These are phyloP conservation scores for Onygenales sp. DNA, from an alignment of 2,329 filamentous ascomycete species.

Conservation along the genomic window DNA sequence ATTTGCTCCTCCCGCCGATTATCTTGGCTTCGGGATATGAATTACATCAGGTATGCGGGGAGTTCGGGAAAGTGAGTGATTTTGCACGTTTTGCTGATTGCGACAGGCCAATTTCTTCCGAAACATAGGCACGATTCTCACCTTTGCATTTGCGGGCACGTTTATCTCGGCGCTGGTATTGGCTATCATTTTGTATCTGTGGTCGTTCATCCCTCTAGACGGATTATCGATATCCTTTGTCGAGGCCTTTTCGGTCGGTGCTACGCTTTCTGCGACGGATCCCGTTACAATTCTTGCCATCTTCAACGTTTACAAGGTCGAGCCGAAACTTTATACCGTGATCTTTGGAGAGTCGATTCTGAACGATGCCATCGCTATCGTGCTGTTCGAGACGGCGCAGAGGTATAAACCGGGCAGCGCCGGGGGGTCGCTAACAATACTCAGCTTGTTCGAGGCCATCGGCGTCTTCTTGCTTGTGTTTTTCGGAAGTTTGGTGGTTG, in stretches of 20 bases:
- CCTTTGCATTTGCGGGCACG: slow-evolving; percentile 93
- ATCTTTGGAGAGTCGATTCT: slow-evolving; percentile 98
- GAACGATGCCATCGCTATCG: slow-evolving; percentile 96
- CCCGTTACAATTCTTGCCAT: slow-evolving; percentile 97
- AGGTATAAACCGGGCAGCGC: slow-evolving; percentile 71
- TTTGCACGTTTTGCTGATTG: slow-evolving; percentile 4
- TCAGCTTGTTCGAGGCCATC: slow-evolving; percentile 82
- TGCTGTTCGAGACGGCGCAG: slow-evolving; percentile 95
- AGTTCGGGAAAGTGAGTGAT: not conserved
- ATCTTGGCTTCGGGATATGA: slow-evolving; percentile 97
- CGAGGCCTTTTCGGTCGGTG: slow-evolving; percentile 92
- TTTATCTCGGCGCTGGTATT: slow-evolving; percentile 96
- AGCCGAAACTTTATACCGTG: slow-evolving; percentile 95
- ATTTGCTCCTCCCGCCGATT: slow-evolving; percentile 93
- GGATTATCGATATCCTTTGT: slow-evolving; percentile 81
- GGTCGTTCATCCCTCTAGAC: slow-evolving; percentile 77
- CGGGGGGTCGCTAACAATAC: slow-evolving; percentile 60
- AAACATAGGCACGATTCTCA: slow-evolving; percentile 93
- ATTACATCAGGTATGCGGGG: slow-evolving; percentile 62
- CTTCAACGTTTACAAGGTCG: slow-evolving; percentile 98
- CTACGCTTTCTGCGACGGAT: slow-evolving; percentile 91
- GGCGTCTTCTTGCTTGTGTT: slow-evolving; percentile 94
- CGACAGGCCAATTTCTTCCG: slow-evolving; percentile 88
- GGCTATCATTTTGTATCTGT: slow-evolving; percentile 77
- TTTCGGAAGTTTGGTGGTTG: slow-evolving; percentile 86